These are phyloP conservation scores for Calophaca sinica DNA, from an alignment of 306 rosid species.

Conservation along the genomic window DNA sequence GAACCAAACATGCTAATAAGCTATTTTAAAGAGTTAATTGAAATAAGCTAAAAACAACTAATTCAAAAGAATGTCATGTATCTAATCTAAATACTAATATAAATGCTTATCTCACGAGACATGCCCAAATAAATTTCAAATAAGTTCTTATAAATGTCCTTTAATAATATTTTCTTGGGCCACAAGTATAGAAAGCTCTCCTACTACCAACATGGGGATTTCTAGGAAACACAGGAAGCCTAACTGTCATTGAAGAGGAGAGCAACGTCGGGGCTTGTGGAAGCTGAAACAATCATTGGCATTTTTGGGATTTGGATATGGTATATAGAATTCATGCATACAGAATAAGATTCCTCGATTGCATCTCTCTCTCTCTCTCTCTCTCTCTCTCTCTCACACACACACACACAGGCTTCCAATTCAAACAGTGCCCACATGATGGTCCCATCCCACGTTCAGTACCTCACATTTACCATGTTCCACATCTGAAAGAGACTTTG, in stretches of 20 bases:
- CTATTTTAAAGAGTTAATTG: too few species aligned
- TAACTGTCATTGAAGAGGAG: constrained; percentile 18
- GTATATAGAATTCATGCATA: constrained; percentile 36
- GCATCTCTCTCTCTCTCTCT: constrained; percentile 39
- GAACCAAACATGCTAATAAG: too few species aligned
- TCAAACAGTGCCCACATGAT: constrained; percentile 51
- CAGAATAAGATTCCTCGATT: constrained; percentile 49
- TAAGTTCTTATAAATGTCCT: too few species aligned
- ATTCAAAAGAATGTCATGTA: too few species aligned
- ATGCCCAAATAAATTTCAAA: too few species aligned
- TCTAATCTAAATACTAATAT: too few species aligned
- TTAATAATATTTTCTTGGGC: background rate
- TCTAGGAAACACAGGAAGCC: background rate
- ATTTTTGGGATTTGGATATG: constrained; percentile 36
- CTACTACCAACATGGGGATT: background rate
- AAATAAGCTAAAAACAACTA: too few species aligned
- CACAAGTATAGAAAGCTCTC: too few species aligned
- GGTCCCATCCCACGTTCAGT: constrained; percentile 56
- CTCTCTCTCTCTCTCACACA: constrained; percentile 19
- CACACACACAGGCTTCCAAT: constrained; percentile 9
- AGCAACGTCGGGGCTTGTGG: constrained; percentile 14
- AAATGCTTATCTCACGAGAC: too few species aligned
- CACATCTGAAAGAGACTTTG: constrained; percentile 57
- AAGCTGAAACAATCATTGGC: constrained; percentile 54
- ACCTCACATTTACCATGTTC: constrained; percentile 64